These are phyloP conservation scores for Clavispora carvajalis DNA, from an alignment of 805 yeast genomes.

Conservation along the genomic window DNA sequence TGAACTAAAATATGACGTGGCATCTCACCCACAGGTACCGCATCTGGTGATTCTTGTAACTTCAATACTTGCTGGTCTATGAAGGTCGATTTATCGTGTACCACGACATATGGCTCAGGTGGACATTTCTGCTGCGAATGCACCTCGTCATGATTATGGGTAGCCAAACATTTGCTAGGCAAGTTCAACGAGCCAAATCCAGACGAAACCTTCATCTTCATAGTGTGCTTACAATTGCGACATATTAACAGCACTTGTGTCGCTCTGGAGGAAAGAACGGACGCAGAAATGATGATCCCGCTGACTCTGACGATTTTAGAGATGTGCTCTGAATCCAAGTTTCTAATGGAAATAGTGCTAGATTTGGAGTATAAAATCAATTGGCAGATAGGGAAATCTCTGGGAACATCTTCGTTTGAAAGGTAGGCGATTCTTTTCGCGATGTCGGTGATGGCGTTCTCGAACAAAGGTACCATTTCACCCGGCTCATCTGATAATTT, in stretches of 20 bases:
- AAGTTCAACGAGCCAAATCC: slow-evolving; percentile 68
- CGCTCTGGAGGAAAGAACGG: slow-evolving; percentile 84
- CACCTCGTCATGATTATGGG: slow-evolving; percentile 34
- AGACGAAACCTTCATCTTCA: slow-evolving; percentile 53
- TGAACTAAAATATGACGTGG: slow-evolving; percentile 88
- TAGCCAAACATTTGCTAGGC: slow-evolving; percentile 60
- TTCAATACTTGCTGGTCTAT: slow-evolving; percentile 93
- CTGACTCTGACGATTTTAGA: slow-evolving; percentile 86
- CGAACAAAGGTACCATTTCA: slow-evolving; percentile 82
- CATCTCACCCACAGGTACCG: slow-evolving; percentile 98
- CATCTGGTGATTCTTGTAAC: slow-evolving; percentile 95
- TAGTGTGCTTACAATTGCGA: slow-evolving; percentile 78
- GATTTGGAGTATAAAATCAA: slow-evolving; percentile 71
- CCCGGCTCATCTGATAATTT: slow-evolving; percentile 80
- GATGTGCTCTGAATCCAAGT: slow-evolving; percentile 80
- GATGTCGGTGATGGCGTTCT: slow-evolving; percentile 75
- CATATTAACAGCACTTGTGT: slow-evolving; percentile 81
- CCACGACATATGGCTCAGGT: slow-evolving; percentile 85
- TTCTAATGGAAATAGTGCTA: slow-evolving; percentile 66
- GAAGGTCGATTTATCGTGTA: slow-evolving; percentile 90
- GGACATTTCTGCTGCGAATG: slow-evolving; percentile 66
- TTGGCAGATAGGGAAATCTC: slow-evolving; percentile 75
- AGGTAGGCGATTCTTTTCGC: slow-evolving; percentile 66
- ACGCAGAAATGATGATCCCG: slow-evolving; percentile 89
- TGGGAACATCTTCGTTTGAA: slow-evolving; percentile 46